These are phyloP conservation scores for Brassica juncea DNA, from an alignment of 345 rosid species.

Conservation along the genomic window DNA sequence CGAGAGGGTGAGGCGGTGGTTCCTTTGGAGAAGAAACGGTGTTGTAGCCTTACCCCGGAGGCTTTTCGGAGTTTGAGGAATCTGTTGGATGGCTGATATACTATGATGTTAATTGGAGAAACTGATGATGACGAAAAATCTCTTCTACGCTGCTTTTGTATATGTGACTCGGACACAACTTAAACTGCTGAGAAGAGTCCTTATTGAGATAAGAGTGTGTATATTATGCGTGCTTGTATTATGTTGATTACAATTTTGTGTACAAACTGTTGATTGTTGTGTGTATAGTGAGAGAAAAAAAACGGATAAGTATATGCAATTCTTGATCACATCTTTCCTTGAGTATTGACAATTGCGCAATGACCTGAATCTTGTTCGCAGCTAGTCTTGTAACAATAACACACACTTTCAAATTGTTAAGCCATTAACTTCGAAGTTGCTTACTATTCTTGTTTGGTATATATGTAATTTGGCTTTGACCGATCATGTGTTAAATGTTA, in stretches of 20 bases:
- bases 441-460: neutral
- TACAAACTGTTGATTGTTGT: constrained; percentile 3
- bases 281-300: neutral
- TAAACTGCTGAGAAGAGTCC: neutral
- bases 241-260: constrained; percentile 14
- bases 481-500: no score
- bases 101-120: neutral
- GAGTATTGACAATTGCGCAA: neutral
- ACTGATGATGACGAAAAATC: constrained; percentile 20
- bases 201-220: neutral
- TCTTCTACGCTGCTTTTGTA: constrained; percentile 16
- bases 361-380: neutral
- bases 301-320: neutral
- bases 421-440: neutral
- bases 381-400: neutral
- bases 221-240: neutral
- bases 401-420: neutral
- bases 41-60: constrained; percentile 67
- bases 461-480: no score
- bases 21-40: constrained; percentile 48
- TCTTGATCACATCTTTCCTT: neutral
- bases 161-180: neutral
- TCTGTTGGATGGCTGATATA: constrained; percentile 48
- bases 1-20: constrained; percentile 33
- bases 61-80: constrained; percentile 67